phyloP scores from a whole-genome alignment of 2,329 filamentous ascomycete genomes.

The Phialophora expanda region DNA sequence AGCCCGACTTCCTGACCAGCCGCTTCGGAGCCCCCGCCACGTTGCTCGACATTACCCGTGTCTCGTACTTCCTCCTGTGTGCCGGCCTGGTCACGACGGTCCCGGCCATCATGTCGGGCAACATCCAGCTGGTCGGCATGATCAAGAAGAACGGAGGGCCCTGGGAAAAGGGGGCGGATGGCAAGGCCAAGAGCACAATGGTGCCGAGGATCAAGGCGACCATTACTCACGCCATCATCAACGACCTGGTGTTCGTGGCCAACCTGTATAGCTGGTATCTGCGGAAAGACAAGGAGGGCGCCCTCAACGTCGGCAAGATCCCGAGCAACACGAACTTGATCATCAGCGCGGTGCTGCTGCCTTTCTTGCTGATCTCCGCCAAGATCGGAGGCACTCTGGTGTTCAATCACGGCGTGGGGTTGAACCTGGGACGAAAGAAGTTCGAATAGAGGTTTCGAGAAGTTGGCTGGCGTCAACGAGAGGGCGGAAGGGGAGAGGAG shows the following conservation, averaged over 20 bases:
- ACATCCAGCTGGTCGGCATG: constrained; percentile 39
- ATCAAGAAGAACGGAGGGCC: constrained; percentile 41
- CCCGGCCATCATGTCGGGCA: constrained; percentile 40
- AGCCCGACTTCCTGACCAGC: constrained; percentile 38
- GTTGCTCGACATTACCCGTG: constrained; percentile 38
- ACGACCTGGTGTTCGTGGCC: constrained; percentile 37
- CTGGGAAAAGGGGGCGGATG: constrained; percentile 38
- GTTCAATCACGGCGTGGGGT: constrained; percentile 39
- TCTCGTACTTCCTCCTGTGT: constrained; percentile 39
- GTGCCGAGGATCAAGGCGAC: constrained; percentile 39
- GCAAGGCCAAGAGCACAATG: constrained; percentile 39
- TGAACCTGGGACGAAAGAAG: constrained; percentile 40
- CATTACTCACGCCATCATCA: constrained; percentile 39
- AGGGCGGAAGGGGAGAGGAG: neutral
- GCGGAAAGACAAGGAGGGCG: constrained; percentile 36
- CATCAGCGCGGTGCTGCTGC: constrained; percentile 34
- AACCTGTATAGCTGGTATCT: constrained; percentile 39
- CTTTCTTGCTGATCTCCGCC: constrained; percentile 29
- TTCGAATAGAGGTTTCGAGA: constrained; percentile 20
- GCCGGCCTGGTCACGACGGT: constrained; percentile 38
- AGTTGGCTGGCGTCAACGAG: neutral
- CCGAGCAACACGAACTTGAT: constrained; percentile 36
- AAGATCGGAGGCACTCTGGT: constrained; percentile 38
- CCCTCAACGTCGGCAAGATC: constrained; percentile 33
- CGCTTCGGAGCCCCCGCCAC: constrained; percentile 36